Percentiles rank a stretch among this genome's conserved stretches.
phyloP scores from a whole-genome alignment of 352 stramenopile genomes.

The Pseudoperonospora humuli region DNA sequence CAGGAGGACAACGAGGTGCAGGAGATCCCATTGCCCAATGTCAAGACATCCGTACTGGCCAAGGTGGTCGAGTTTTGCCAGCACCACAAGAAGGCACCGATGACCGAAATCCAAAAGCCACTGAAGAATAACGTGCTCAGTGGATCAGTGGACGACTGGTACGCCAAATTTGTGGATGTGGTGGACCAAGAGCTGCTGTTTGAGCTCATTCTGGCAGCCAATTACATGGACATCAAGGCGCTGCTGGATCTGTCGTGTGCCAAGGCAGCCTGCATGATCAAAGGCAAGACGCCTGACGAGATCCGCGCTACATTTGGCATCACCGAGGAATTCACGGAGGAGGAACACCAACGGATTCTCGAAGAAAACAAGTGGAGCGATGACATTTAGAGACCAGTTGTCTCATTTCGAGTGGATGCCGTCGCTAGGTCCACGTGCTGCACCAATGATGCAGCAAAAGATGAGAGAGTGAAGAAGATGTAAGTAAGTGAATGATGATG shows the following conservation, averaged over 20 bases:
- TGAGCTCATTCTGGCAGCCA: constrained; percentile 57
- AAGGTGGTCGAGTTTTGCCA: constrained; percentile 56
- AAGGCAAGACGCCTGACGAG: constrained; percentile 57
- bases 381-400: constrained; percentile 13
- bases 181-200: constrained; percentile 51
- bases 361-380: constrained; percentile 74
- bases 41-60: constrained; percentile 39
- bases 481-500: no score
- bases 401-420: neutral
- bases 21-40: constrained; percentile 55
- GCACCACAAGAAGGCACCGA: constrained; percentile 44
- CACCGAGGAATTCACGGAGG: constrained; percentile 47
- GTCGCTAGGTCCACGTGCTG: no score
- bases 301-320: constrained; percentile 57
- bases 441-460: no score
- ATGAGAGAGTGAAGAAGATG: no score
- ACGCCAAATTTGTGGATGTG: constrained; percentile 47
- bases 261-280: constrained; percentile 51
- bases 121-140: constrained; percentile 43
- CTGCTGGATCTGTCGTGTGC: constrained; percentile 52
- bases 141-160: constrained; percentile 43
- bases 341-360: constrained; percentile 54
- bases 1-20: constrained; percentile 21
- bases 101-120: constrained; percentile 57
- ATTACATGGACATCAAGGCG: constrained; percentile 68